Evolutionary conservation across 192 early-diverging fungal species (phyloP).

Genomic region (Diversispora eburnea): DNA sequence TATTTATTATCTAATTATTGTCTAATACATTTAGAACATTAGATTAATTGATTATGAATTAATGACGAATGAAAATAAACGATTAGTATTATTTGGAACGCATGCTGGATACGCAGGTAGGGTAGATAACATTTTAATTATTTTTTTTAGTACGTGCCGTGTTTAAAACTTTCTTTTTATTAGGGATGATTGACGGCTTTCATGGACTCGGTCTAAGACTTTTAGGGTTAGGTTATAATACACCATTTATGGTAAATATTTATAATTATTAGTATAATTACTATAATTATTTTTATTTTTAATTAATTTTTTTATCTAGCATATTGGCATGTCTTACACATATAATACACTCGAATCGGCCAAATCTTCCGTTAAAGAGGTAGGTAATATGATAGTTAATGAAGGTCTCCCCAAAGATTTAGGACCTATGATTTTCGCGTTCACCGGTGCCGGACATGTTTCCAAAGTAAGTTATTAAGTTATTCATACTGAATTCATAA

Average conservation of each 20-base stretch:
- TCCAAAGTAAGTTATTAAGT: slow-evolving; percentile 49
- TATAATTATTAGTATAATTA: neutral
- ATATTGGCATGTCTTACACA: slow-evolving; percentile 70
- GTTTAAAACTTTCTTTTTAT: neutral
- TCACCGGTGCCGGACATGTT: slow-evolving; percentile 92
- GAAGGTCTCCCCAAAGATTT: slow-evolving; percentile 86
- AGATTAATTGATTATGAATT: slow-evolving; percentile 96
- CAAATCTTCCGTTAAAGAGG: slow-evolving; percentile 50
- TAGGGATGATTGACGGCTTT: slow-evolving; percentile 83
- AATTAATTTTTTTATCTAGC: slow-evolving; percentile 33
- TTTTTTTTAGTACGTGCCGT: no score
- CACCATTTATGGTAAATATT: slow-evolving; percentile 79
- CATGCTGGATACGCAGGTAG: slow-evolving; percentile 92
- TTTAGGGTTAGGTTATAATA: slow-evolving; percentile 87
- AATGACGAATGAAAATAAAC: slow-evolving; percentile 69
- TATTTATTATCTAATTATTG: neutral
- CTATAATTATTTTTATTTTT: slow-evolving; percentile 34
- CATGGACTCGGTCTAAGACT: slow-evolving; percentile 90
- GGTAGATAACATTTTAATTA: slow-evolving; percentile 49
- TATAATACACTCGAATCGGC: slow-evolving; percentile 67
- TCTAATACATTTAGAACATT: slow-evolving; percentile 55
- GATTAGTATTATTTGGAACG: slow-evolving; percentile 86
- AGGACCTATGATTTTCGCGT: slow-evolving; percentile 85
- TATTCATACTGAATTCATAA: neutral
- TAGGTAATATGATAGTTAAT: slow-evolving; percentile 79